Conservation (phyloP, 768 basidiomycete species). For the Lepiota subincarnata region DNA sequence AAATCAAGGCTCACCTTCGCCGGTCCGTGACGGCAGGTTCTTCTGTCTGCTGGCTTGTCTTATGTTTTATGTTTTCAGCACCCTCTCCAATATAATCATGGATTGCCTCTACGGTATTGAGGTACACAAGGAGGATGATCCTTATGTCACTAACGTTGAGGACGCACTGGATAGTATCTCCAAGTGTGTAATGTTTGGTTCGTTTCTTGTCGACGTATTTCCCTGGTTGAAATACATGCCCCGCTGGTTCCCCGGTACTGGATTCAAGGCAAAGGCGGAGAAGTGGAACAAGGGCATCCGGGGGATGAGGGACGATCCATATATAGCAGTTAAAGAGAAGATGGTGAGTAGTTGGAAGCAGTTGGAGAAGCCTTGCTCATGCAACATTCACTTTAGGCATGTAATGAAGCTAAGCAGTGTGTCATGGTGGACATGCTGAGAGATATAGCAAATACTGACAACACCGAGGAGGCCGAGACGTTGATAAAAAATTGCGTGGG, state of each 20-base stretch:
- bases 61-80: too few species aligned
- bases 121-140: slow-evolving; percentile 25
- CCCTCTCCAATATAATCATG: neutral
- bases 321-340: slow-evolving; percentile 8
- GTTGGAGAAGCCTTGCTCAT: neutral
- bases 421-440: too few species aligned
- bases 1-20: slow-evolving; percentile 8
- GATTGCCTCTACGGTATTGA: neutral
- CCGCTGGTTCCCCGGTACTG: slow-evolving; percentile 42
- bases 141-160: slow-evolving; percentile 25
- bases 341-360: slow-evolving; percentile 2
- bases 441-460: too few species aligned
- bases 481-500: too few species aligned
- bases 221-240: slow-evolving; percentile 37
- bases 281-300: slow-evolving; percentile 27
- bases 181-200: slow-evolving; percentile 21
- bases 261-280: slow-evolving; percentile 37
- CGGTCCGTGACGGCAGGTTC: slow-evolving; percentile 5
- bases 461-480: too few species aligned
- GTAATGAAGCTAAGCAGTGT: neutral
- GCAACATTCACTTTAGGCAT: neutral
- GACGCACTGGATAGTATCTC: slow-evolving; percentile 16
- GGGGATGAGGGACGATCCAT: slow-evolving; percentile 34
- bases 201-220: slow-evolving; percentile 27
- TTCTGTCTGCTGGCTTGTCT: neutral